Evolutionary conservation across 345 rosid species (phyloP).

Genomic region (Salix viminalis): DNA sequence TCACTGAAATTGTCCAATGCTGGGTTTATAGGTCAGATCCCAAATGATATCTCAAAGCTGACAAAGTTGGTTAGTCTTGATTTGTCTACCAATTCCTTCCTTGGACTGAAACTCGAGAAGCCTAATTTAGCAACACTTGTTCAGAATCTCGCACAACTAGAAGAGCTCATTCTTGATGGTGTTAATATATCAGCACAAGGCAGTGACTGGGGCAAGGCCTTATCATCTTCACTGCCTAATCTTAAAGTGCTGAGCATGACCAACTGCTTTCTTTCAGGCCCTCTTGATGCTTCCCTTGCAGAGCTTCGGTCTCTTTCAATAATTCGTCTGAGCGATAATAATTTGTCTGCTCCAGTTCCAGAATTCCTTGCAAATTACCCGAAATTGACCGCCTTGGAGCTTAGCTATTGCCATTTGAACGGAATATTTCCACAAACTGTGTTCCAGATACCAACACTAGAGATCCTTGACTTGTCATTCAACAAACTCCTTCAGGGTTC

Average conservation of each 20-base stretch:
- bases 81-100: conserved; percentile 16
- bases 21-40: conserved; percentile 38
- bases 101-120: conserved; percentile 25
- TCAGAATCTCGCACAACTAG: conserved; percentile 18
- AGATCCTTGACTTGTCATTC: conserved; percentile 19
- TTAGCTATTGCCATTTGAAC: background rate
- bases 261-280: conserved; percentile 30
- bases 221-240: conserved; percentile 28
- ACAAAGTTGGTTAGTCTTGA: conserved; percentile 39
- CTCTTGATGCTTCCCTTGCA: conserved; percentile 21
- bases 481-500: conserved; percentile 28
- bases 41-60: conserved; percentile 29
- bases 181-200: conserved; percentile 25
- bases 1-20: conserved; percentile 38
- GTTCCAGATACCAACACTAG: conserved; percentile 8
- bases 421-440: conserved; percentile 23
- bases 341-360: conserved; percentile 22
- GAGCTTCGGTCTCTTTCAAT: conserved; percentile 8
- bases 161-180: conserved; percentile 33
- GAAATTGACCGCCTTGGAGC: conserved; percentile 17
- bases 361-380: conserved; percentile 20
- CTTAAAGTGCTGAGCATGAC: conserved; percentile 38
- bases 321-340: conserved; percentile 19
- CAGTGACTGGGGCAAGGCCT: conserved; percentile 28
- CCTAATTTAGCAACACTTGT: conserved; percentile 29